Percentiles rank a stretch among this genome's conserved stretches.
These are phyloP conservation scores for Diplodia corticola DNA, from an alignment of 2,329 filamentous ascomycete species.

Conservation along the genomic window DNA sequence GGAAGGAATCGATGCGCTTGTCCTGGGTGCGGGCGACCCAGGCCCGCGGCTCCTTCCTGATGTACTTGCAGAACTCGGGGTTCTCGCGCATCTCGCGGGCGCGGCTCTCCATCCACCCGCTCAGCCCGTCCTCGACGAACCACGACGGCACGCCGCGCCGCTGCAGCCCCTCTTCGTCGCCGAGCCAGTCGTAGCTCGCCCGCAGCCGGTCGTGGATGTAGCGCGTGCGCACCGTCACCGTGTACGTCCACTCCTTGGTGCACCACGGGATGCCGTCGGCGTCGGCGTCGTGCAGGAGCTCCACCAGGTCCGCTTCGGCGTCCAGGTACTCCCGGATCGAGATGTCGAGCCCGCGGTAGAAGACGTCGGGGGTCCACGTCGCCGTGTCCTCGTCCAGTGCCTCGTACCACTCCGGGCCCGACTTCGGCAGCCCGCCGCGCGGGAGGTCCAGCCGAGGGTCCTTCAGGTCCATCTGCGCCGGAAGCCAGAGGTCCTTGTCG, in stretches of 20 bases:
- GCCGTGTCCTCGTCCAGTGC: slow-evolving; percentile 6
- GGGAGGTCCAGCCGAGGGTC: neutral
- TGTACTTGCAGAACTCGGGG: slow-evolving; percentile 9
- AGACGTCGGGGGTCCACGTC: neutral
- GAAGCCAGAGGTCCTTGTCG: slow-evolving; percentile 16
- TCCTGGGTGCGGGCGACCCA: slow-evolving; percentile 1
- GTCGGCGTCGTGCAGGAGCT: slow-evolving; percentile 14
- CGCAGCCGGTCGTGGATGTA: slow-evolving; percentile 11
- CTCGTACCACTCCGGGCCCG: slow-evolving; percentile 7
- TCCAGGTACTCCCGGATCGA: slow-evolving; percentile 12
- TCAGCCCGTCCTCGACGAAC: slow-evolving; percentile 11
- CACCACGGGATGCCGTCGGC: slow-evolving; percentile 11
- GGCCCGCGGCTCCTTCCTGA: neutral
- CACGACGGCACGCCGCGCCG: neutral
- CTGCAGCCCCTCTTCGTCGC: neutral
- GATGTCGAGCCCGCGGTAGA: slow-evolving; percentile 10
- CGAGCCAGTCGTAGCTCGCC: neutral
- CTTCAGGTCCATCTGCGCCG: slow-evolving; percentile 4
- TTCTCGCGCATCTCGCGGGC: slow-evolving; percentile 14
- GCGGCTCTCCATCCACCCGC: slow-evolving; percentile 11
- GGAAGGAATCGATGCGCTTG: slow-evolving; percentile 13
- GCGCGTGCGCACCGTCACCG: neutral
- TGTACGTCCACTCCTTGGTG: slow-evolving; percentile 13
- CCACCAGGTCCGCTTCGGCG: slow-evolving; percentile 15
- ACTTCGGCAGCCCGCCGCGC: slow-evolving; percentile 13